A percentile compares a stretch with the other conserved stretches of the same genome.
These are phyloP conservation scores for Coemansia sp. DNA, from an alignment of 192 early-diverging fungal species.

Conservation along the genomic window DNA sequence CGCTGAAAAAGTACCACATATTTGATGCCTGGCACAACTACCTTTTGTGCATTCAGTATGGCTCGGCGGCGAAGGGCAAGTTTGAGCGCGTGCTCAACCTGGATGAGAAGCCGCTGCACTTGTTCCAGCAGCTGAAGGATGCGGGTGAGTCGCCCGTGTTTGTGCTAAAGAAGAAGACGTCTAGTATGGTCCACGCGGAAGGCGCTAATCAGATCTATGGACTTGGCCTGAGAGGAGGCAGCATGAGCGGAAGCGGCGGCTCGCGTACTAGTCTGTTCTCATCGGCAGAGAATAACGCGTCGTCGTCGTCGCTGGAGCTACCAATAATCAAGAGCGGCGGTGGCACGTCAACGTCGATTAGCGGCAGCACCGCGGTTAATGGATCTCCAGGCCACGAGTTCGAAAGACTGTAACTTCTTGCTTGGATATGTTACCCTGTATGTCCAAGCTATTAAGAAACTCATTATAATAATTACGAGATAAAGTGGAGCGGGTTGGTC, in stretches of 20 bases:
- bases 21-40: slow-evolving; percentile 83
- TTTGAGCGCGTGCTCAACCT: slow-evolving; percentile 64
- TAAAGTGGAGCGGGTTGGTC: slow-evolving; percentile 46
- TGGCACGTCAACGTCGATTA: slow-evolving; percentile 11
- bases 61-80: slow-evolving; percentile 52
- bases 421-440: neutral
- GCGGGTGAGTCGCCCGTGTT: slow-evolving; percentile 69
- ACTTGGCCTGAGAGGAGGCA: slow-evolving; percentile 12
- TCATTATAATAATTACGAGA: slow-evolving; percentile 16
- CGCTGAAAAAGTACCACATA: slow-evolving; percentile 91
- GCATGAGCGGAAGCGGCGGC: slow-evolving; percentile 19
- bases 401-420: slow-evolving; percentile 23
- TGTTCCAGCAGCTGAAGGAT: slow-evolving; percentile 73
- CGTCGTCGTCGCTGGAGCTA: slow-evolving; percentile 44
- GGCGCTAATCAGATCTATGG: neutral
- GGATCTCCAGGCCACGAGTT: slow-evolving; percentile 28
- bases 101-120: slow-evolving; percentile 69
- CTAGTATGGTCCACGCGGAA: neutral
- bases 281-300: slow-evolving; percentile 40
- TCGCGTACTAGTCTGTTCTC: slow-evolving; percentile 47
- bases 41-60: slow-evolving; percentile 77
- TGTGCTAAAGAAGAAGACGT: slow-evolving; percentile 63
- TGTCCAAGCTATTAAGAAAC: neutral
- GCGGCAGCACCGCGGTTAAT: slow-evolving; percentile 2
- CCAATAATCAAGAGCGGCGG: slow-evolving; percentile 17